A percentile compares a stretch with the other conserved stretches of the same genome.
These are phyloP conservation scores for Trichophaea hybrida DNA, from an alignment of 2,329 filamentous ascomycete genomes.

Conservation along the genomic window DNA sequence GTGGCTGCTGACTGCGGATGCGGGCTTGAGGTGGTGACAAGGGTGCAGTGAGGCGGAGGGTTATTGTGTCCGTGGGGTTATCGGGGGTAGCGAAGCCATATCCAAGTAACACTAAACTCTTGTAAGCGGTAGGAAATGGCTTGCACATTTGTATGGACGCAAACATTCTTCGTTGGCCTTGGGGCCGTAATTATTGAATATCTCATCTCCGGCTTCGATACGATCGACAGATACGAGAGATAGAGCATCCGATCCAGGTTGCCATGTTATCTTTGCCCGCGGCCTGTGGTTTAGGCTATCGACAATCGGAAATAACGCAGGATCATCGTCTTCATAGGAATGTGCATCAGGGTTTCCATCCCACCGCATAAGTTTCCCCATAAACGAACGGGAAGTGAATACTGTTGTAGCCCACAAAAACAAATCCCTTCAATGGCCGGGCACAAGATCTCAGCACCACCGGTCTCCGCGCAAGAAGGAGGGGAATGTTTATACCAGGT, in stretches of 20 bases:
- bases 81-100: constrained; percentile 39
- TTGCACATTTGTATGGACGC: background rate
- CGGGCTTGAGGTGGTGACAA: constrained; percentile 9
- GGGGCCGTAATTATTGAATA: constrained; percentile 42
- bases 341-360: constrained; percentile 1
- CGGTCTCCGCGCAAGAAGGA: constrained; percentile 1
- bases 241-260: constrained; percentile 33
- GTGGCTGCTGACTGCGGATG: constrained; percentile 46
- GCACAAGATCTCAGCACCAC: background rate
- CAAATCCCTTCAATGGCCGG: constrained; percentile 31
- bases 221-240: constrained; percentile 28
- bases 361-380: constrained; percentile 30
- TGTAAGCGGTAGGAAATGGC: background rate
- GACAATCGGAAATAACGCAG: constrained; percentile 38
- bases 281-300: constrained; percentile 38
- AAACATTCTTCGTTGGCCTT: constrained; percentile 39
- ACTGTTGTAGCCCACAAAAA: constrained; percentile 40
- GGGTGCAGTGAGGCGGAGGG: constrained; percentile 22
- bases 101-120: constrained; percentile 34
- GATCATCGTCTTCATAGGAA: constrained; percentile 14
- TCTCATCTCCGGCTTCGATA: constrained; percentile 31
- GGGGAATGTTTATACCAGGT: constrained; percentile 31
- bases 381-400: constrained; percentile 39
- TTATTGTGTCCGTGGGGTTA: constrained; percentile 35
- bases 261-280: constrained; percentile 37